These are phyloP conservation scores for Candida sp. DNA, from an alignment of 1,139 yeast species.

Conservation along the genomic window DNA sequence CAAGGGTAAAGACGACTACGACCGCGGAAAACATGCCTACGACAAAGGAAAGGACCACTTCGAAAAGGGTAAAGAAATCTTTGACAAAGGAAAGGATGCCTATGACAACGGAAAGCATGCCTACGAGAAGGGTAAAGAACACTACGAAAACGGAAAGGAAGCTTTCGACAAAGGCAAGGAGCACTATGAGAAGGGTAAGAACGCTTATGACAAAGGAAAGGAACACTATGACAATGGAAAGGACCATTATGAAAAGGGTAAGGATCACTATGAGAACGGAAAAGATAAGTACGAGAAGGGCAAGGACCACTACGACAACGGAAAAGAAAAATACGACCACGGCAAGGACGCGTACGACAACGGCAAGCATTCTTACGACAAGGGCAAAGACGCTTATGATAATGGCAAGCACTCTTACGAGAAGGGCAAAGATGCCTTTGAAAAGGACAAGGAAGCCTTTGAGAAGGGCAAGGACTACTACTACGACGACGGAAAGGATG, in stretches of 20 bases:
- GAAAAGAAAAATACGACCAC: neutral
- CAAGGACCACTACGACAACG: neutral
- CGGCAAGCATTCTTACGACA: neutral
- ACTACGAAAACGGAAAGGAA: neutral
- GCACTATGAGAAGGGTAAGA: neutral
- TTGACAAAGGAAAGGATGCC: neutral
- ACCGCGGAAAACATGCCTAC: neutral
- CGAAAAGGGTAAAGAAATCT: neutral
- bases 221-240: constrained; percentile 2
- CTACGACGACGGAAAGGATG: neutral
- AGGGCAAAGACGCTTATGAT: neutral
- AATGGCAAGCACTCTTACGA: neutral
- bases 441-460: neutral
- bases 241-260: constrained; percentile 1
- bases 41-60: neutral
- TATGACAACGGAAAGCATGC: neutral
- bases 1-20: neutral
- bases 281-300: constrained; percentile 1
- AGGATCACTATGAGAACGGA: constrained; percentile 9
- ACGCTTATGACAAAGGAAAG: neutral
- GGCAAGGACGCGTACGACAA: neutral
- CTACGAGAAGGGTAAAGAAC: neutral
- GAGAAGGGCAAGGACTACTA: neutral
- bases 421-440: neutral
- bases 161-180: constrained; percentile 11